Percentiles rank a stretch among this genome's conserved stretches.
Evolutionary conservation across 352 stramenopile genomes (phyloP).

Genomic region (Pythium aristosporum): DNA sequence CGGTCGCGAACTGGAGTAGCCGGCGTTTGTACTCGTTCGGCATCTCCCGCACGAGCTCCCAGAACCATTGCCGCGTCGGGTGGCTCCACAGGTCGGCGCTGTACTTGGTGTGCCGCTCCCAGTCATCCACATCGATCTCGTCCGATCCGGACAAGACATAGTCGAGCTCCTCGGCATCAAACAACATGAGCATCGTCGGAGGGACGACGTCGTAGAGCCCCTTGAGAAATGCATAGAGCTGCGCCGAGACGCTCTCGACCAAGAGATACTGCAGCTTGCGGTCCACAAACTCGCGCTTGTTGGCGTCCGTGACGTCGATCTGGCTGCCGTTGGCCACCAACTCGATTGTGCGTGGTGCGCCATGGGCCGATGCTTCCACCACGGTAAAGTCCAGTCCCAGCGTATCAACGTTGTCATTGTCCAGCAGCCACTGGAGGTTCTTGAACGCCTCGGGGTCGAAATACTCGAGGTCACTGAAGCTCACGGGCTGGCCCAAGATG

Average conservation of each 20-base stretch:
- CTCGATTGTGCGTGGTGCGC: slow-evolving; percentile 39
- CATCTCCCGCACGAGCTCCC: slow-evolving; percentile 93
- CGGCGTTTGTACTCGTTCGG: slow-evolving; percentile 70
- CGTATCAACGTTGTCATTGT: slow-evolving; percentile 22
- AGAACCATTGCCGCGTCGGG: slow-evolving; percentile 88
- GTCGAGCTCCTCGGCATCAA: slow-evolving; percentile 97
- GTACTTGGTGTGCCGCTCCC: slow-evolving; percentile 86
- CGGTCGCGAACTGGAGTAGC: slow-evolving; percentile 81
- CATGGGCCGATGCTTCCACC: slow-evolving; percentile 29
- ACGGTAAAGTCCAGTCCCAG: slow-evolving; percentile 61
- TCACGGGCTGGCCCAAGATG: slow-evolving; percentile 88
- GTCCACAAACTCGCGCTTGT: slow-evolving; percentile 93
- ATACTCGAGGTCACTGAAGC: slow-evolving; percentile 86
- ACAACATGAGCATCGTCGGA: slow-evolving; percentile 91
- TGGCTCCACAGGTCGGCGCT: slow-evolving; percentile 45
- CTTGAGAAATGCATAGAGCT: slow-evolving; percentile 73
- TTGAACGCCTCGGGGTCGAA: slow-evolving; percentile 34
- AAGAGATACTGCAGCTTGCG: slow-evolving; percentile 62
- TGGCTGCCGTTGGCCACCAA: slow-evolving; percentile 30
- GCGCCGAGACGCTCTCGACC: slow-evolving; percentile 51
- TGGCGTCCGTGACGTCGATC: slow-evolving; percentile 92
- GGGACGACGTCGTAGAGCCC: slow-evolving; percentile 97
- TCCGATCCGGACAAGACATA: slow-evolving; percentile 95
- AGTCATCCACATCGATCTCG: slow-evolving; percentile 96
- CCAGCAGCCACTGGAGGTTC: slow-evolving; percentile 33